Base-by-base conservation (phyloP, 768 basidiomycete species). In the Daedalea quercina region DNA sequence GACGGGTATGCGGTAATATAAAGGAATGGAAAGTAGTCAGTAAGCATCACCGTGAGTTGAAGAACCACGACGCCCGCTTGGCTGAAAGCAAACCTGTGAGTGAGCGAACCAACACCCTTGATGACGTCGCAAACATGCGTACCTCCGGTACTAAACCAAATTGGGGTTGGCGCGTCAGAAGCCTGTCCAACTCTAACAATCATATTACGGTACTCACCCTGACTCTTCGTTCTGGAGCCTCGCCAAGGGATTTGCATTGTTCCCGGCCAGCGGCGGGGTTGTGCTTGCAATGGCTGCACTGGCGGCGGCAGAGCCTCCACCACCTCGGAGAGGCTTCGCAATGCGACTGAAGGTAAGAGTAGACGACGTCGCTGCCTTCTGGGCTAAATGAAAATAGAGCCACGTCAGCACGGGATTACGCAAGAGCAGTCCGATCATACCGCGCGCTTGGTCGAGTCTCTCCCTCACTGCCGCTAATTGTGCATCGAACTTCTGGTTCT, bases 401-500 rank as follows among this genome's bases (percentile, higher is more conserved):
- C 41, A 13, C 31, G 50, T 56, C 40, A 60, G 54, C 44, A 54
- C 54, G 48, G 41, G 25, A 50, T 25, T 33, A 37, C 25, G 49
- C 54, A 42, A 44, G 31, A 54, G 26, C 41, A 52, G 52, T 52
- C 47, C 47, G 48, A 54, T 54, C 81, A 66, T 69, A 94, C 94
- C 90, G 70, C 92, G 81, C 53, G 93, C 90, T 67, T 94, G 91
- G 68, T 94, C 91, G 54, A 98, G 74, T 51, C 94, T 80, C 63
- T 95, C 91, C 69, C 89, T 89, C 58, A 97, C 87, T 22, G 87
- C 85, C 67, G 94, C 90, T 47, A 98, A 72, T 68, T 96, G 93
- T 37, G 83, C 80, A 70, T 97, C 94, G 72, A 94, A 95, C 71
- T 94, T 96, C 78, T 90, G 85, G 69, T 97, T 94, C 75, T 94